Base-by-base conservation (phyloP, 257 asterid species). In the Vinca minor region DNA sequence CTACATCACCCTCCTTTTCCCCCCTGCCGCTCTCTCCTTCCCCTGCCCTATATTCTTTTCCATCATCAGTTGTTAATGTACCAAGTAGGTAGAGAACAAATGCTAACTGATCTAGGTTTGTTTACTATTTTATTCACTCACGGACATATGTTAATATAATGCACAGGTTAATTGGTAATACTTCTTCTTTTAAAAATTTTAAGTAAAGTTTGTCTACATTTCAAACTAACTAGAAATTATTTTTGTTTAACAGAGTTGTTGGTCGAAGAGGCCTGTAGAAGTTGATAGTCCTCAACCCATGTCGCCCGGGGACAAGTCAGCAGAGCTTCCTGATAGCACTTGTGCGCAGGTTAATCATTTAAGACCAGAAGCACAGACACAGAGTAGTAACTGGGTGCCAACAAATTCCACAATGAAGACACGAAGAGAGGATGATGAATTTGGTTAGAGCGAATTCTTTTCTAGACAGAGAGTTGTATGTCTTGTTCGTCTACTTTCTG, bases 221-320 rank as follows among this genome's bases (percentile, higher is more conserved):
- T 10, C 4, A 54, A 20, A 41, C 15, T 20, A 15, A 42, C 12
- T 64, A 12, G 23, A 47, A 53, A 46, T 8, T 36, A 56, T 65
- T 38, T n/a, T 63, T 60, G 65, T 29, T 32, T 39, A 35, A 50
- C 79, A 72, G 85, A 72, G 77, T 74, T 81, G 77, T 32, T 81
- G 83, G 81, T 77, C 83, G 50, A 81, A 77, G 67, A 70, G 74
- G 69, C 76, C 72, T 5, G 18, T 73, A 34, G 83, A 75, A 73
- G 77, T 73, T 35, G 79, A 74, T 44, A 67, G 79, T 71, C 75
- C 73, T 23, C 77, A 67, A 64, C 67, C 69, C 28, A 60, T 75
- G 72, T 67, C 78, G 47, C 79, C 78, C 31, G 72, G 77, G 77
- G 72, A 74, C 52, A 75, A 78, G 54, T 68, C 58, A 36, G 62